phyloP scores from a whole-genome alignment of 2,329 filamentous ascomycete genomes.

The Myriosclerotinia scirpicola region DNA sequence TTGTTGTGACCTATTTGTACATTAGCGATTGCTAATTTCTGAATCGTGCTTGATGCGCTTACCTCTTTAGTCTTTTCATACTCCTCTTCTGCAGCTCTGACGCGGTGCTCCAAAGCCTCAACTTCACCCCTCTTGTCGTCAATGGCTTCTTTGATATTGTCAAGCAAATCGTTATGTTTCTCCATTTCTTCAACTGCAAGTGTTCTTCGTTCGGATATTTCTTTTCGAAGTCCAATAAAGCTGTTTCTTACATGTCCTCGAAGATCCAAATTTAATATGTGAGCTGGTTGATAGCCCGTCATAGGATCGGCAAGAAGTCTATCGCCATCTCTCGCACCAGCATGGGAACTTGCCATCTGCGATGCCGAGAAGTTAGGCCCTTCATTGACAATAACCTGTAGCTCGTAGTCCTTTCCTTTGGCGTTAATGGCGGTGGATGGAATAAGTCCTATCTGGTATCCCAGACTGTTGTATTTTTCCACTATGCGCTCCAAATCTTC shows the following conservation, averaged over 20 bases:
- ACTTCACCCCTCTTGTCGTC: conserved; percentile 94
- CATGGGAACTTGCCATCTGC: conserved; percentile 45
- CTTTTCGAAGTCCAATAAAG: conserved; percentile 77
- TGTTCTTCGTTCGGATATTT: conserved; percentile 86
- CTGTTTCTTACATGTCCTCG: conserved; percentile 77
- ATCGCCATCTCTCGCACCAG: conserved; percentile 56
- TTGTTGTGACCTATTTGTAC: conserved; percentile 58
- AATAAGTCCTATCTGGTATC: conserved; percentile 90
- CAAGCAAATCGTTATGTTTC: conserved; percentile 89
- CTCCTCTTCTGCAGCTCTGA: conserved; percentile 85
- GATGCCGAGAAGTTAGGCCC: conserved; percentile 73
- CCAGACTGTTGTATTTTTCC: conserved; percentile 89
- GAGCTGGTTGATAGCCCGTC: conserved; percentile 85
- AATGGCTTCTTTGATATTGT: conserved; percentile 94
- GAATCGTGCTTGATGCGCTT: conserved; percentile 17
- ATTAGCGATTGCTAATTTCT: conserved; percentile 24
- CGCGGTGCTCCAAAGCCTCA: conserved; percentile 84
- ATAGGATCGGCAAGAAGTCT: conserved; percentile 77
- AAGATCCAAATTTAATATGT: conserved; percentile 86
- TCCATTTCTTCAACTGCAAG: conserved; percentile 84
- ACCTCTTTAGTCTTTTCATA: conserved; percentile 91
- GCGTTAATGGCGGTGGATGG: conserved; percentile 82
- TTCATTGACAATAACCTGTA: conserved; percentile 78
- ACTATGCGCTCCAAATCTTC: conserved; percentile 91
- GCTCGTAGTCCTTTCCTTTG: conserved; percentile 80